These are phyloP conservation scores for Leucosporidium creatinivorum DNA, from an alignment of 768 basidiomycete species.

Conservation along the genomic window DNA sequence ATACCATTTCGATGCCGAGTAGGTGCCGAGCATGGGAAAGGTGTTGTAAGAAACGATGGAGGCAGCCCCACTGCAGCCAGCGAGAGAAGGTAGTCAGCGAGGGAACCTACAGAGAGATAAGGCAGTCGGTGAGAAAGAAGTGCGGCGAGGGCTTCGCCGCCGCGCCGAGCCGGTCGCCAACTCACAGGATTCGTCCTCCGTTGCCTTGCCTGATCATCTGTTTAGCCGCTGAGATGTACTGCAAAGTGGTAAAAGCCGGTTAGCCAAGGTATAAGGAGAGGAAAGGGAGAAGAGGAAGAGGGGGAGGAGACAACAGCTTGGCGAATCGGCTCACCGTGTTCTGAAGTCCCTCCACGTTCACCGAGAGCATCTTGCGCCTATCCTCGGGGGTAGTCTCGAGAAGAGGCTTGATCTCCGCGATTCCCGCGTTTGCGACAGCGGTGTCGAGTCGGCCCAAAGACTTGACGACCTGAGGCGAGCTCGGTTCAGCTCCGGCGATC, in stretches of 20 bases:
- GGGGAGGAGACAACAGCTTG: too few species aligned
- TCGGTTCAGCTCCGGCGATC: too few species aligned
- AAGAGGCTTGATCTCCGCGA: constrained; percentile 15
- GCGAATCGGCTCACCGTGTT: background rate
- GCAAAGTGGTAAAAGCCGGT: too few species aligned
- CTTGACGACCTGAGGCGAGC: background rate
- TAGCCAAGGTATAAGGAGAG: too few species aligned
- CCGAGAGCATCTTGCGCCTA: constrained; percentile 18
- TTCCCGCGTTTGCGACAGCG: constrained; percentile 22
- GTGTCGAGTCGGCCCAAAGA: constrained; percentile 19
- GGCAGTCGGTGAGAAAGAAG: too few species aligned
- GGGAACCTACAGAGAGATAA: too few species aligned
- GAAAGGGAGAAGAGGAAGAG: too few species aligned
- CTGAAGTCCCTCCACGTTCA: constrained; percentile 6
- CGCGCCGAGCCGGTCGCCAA: too few species aligned
- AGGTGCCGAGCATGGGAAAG: constrained; percentile 15
- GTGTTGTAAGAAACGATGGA: constrained; percentile 25
- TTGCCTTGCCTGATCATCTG: constrained; percentile 21
- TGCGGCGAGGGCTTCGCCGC: too few species aligned
- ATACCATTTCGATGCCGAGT: constrained; percentile 26
- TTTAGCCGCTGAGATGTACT: constrained; percentile 22
- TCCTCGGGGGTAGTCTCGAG: constrained; percentile 7
- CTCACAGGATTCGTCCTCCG: constrained; percentile 12
- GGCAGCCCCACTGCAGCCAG: constrained; percentile 3
- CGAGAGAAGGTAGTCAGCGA: too few species aligned